Conservation (phyloP, 1,284 basidiomycete species). For the Microbotryum intermedium region DNA sequence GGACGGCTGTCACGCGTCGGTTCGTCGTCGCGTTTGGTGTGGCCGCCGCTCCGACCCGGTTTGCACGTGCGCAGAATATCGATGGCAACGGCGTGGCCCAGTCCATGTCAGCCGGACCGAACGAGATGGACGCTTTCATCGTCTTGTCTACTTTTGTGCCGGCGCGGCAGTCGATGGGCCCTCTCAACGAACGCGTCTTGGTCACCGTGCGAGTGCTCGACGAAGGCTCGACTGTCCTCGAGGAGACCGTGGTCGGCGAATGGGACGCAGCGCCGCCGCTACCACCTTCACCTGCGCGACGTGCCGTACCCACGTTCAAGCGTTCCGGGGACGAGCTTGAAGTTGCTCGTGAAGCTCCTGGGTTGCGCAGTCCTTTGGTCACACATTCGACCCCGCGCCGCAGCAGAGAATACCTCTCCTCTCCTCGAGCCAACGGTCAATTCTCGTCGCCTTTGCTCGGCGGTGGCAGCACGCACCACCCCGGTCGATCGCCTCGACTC, state of each 20-base stretch:
- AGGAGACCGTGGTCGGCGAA: conserved; percentile 22
- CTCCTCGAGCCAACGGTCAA: neutral
- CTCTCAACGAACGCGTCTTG: conserved; percentile 11
- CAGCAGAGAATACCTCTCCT: neutral
- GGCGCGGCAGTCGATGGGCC: conserved; percentile 12
- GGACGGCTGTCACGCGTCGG: conserved; percentile 3
- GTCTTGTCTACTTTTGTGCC: conserved; percentile 26
- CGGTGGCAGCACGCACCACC: neutral
- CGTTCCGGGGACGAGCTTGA: conserved; percentile 19
- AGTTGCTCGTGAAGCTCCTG: conserved; percentile 13
- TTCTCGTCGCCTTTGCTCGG: neutral
- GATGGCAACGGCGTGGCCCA: conserved; percentile 29
- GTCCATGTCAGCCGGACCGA: conserved; percentile 21
- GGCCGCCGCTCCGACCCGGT: conserved; percentile 12
- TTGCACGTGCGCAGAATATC: conserved; percentile 20
- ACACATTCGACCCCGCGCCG: no score
- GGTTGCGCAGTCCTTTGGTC: conserved; percentile 2
- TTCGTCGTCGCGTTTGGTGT: conserved; percentile 23
- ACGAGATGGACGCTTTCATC: conserved; percentile 26
- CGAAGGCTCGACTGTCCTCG: conserved; percentile 1
- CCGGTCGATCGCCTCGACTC: neutral
- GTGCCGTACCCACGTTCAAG: conserved; percentile 5
- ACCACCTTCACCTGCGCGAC: neutral
- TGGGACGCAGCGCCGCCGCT: conserved; percentile 14
- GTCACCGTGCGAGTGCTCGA: conserved; percentile 18